Base-by-base conservation (phyloP, 116 monocot genomes). In the Phalaenopsis hybrid region DNA sequence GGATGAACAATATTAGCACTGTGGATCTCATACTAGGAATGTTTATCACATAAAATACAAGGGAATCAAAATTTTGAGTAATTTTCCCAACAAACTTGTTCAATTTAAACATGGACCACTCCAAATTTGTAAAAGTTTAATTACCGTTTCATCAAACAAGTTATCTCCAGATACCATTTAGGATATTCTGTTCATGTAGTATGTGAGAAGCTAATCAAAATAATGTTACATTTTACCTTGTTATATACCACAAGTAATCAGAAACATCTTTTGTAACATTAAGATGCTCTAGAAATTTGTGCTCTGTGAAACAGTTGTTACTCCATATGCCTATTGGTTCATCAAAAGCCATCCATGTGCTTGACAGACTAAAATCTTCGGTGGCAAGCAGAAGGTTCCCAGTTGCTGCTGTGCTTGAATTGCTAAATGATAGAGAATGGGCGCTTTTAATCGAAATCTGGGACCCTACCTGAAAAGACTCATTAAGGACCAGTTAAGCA, bases 241-340 rank as follows among this genome's bases (percentile, higher is more conserved):
- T 93, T 65, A 87, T 89, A 63, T 93, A 91, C 91, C 91, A 93
- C 63, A 93, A 81, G 81, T 93, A 93, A 79, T 93, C 93, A 84
- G 93, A 87, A 20, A 78, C 84, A 67, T 93, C 93, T 79, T 93
- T 93, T 69, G 93, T 93, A 59, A 93, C 89, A 85, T 93, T 93
- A 83, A 93, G 85, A 84, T 93, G 93, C 84, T 93, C 93, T 80
- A 93, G 81, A 83, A 93, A 89, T 59, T 87, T 86, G 81, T 87
- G 45, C 44, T 82, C 74, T 80, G 86, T 84, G 78, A 93, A 93
- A 85, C 48, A 81, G 77, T 88, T 85, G 4, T 83, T 74, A 51
- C 74, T 81, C 91, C 89, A 93, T 41, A 76, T 74, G 84, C 90
- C 93, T 83, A 89, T 81, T 41, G 87, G 85, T 75, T 93, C 93